Conservation (phyloP, 768 basidiomycete species). For the Podaxis sp. region DNA sequence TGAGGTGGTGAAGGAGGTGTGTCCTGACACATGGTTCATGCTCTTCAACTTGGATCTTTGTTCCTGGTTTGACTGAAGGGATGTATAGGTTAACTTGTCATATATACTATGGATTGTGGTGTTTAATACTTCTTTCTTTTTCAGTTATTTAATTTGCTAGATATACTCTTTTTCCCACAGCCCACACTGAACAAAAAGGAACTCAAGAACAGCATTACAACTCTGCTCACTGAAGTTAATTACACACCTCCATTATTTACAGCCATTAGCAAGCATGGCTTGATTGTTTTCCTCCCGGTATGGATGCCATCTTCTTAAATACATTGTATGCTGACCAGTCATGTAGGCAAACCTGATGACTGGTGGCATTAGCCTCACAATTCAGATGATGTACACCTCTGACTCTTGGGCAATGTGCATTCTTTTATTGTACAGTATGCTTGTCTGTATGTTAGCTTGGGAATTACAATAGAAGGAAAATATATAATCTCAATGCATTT, state of each 20-base stretch:
- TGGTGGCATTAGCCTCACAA: slow-evolving; percentile 77
- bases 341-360: slow-evolving; percentile 84
- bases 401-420: slow-evolving; percentile 57
- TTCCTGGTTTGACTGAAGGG: slow-evolving; percentile 49
- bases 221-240: background rate
- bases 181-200: slow-evolving; percentile 24
- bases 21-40: slow-evolving; percentile 48
- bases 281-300: slow-evolving; percentile 81
- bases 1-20: slow-evolving; percentile 32
- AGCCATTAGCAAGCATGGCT: slow-evolving; percentile 80
- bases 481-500: no score
- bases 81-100: slow-evolving; percentile 52
- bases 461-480: background rate
- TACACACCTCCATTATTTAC: slow-evolving; percentile 60
- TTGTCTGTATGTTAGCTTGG: slow-evolving; percentile 68
- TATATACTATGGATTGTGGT: slow-evolving; percentile 79
- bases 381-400: slow-evolving; percentile 77
- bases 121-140: slow-evolving; percentile 50
- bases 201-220: slow-evolving; percentile 4
- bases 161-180: slow-evolving; percentile 54
- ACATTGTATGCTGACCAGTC: background rate
- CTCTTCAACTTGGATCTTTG: background rate
- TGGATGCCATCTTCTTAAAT: slow-evolving; percentile 28
- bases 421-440: slow-evolving; percentile 58
- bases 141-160: slow-evolving; percentile 72